phyloP scores from a whole-genome alignment of 371 early-diverging fungal species.

The Chytridium lagenaria region DNA sequence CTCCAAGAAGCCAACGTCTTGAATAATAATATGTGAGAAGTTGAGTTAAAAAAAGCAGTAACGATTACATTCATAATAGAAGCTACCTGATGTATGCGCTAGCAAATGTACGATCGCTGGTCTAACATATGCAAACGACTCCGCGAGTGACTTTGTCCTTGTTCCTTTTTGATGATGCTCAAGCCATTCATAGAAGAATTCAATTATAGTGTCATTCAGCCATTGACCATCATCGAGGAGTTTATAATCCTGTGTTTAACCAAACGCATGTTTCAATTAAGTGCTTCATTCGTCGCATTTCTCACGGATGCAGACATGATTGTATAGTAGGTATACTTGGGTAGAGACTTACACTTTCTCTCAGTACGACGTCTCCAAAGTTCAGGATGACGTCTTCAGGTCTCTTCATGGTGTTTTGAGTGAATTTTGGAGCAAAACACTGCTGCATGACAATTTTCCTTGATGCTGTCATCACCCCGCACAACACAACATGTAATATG shows the following conservation, averaged over 20 bases:
- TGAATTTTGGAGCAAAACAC: background rate
- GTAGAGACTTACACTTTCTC: slow-evolving; percentile 4
- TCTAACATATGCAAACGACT: slow-evolving; percentile 2
- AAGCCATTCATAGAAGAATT: slow-evolving; percentile 61
- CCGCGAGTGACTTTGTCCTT: background rate
- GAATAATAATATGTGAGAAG: background rate
- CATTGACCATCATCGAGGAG: slow-evolving; percentile 58
- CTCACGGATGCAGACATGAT: too few species aligned
- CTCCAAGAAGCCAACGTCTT: slow-evolving; percentile 19
- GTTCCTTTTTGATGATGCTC: slow-evolving; percentile 40
- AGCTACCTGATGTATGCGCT: background rate
- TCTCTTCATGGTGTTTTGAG: background rate
- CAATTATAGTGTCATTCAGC: slow-evolving; percentile 66
- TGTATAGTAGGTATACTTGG: too few species aligned
- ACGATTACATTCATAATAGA: too few species aligned
- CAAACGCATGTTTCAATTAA: too few species aligned
- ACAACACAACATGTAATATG: too few species aligned
- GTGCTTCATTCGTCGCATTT: too few species aligned
- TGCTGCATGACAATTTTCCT: too few species aligned
- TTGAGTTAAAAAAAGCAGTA: background rate
- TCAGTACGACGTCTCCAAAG: background rate
- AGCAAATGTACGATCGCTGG: slow-evolving; percentile 33
- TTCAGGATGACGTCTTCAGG: background rate
- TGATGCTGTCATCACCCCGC: too few species aligned
- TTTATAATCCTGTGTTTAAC: slow-evolving; percentile 57